Evolutionary conservation across 208 protist genomes (phyloP).

Genomic region (Spongospora subterranea): DNA sequence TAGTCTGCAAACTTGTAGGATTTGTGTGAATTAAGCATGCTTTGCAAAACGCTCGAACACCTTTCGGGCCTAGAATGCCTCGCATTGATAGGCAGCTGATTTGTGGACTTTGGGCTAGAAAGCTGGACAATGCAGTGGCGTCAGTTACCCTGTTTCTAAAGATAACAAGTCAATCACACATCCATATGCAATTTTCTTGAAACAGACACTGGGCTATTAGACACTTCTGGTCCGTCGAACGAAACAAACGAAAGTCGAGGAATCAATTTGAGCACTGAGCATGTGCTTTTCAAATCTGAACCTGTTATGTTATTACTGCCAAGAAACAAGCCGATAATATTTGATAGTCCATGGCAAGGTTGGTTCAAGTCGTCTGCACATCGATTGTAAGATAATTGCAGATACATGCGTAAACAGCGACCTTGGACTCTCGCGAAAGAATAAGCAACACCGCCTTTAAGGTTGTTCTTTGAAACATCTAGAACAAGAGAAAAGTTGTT

Average conservation of each 20-base stretch:
- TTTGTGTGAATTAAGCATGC: not conserved
- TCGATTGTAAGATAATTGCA: not conserved
- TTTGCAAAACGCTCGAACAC: constrained; percentile 5
- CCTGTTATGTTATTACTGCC: constrained; percentile 6
- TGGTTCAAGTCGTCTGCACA: not conserved
- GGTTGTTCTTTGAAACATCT: not conserved
- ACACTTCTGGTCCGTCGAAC: constrained; percentile 18
- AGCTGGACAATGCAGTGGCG: not conserved
- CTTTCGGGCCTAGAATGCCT: not conserved
- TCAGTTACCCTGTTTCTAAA: not conserved
- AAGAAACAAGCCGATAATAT: not conserved
- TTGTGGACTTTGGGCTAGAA: not conserved
- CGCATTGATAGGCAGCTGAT: not conserved
- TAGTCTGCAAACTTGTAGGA: not conserved
- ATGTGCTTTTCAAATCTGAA: not conserved
- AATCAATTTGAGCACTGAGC: not conserved
- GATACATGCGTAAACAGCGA: not conserved
- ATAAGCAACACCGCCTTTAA: not conserved
- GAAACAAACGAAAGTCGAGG: constrained; percentile 6
- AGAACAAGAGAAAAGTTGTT: constrained; percentile 11
- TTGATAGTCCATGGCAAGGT: not conserved
- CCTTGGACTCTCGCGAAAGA: not conserved
- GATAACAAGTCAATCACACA: not conserved
- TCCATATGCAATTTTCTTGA: not conserved
- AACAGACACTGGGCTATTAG: not conserved